A percentile compares a stretch with the other conserved stretches of the same genome.
Conservation (phyloP, 2,329 filamentous ascomycete species). For the Helminthosporium solani region DNA sequence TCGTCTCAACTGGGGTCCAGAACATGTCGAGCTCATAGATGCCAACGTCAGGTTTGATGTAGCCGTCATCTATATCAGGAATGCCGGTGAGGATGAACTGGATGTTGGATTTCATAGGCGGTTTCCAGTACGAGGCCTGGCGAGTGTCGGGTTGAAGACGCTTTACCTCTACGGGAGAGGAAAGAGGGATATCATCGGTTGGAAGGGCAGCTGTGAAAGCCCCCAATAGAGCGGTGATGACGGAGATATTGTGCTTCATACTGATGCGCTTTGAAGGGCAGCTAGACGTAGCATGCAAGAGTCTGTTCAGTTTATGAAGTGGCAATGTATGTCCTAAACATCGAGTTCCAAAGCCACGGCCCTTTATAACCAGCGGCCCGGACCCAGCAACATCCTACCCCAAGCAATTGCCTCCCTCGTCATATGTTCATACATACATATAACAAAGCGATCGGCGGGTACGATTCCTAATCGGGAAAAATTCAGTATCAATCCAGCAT, state of each 20-base stretch:
- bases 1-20: constrained; percentile 19
- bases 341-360: neutral
- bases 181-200: constrained; percentile 16
- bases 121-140: constrained; percentile 16
- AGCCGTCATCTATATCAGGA: constrained; percentile 20
- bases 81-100: constrained; percentile 25
- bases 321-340: neutral
- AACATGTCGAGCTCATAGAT: constrained; percentile 28
- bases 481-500: constrained; percentile 5
- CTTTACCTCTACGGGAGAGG: constrained; percentile 11
- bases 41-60: constrained; percentile 17
- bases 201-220: constrained; percentile 12
- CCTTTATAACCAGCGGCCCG: neutral
- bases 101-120: constrained; percentile 23
- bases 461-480: too few relatives aligned
- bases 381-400: neutral
- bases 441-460: constrained; percentile 12
- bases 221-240: constrained; percentile 7
- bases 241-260: constrained; percentile 4
- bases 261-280: neutral
- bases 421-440: neutral
- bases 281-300: neutral
- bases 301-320: neutral
- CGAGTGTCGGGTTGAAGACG: constrained; percentile 9
- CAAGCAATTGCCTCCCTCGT: neutral